phyloP scores from a whole-genome alignment of 208 protist species.

The Acanthamoeba healyi region DNA sequence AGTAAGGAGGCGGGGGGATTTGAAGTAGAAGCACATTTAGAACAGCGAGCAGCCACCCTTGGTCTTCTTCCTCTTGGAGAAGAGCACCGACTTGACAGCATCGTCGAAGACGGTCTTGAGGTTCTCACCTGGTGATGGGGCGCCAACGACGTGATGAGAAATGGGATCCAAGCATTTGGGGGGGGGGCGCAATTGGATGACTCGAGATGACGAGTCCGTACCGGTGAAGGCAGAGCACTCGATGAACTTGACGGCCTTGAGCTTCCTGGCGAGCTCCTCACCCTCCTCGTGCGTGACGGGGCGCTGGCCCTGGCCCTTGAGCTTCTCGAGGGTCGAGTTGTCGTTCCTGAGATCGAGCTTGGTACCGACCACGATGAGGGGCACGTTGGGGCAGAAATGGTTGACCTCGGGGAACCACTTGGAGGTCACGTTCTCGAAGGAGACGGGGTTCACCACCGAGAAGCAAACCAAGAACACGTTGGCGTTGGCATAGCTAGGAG shows the following conservation, averaged over 20 bases:
- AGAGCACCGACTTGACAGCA: constrained; percentile 87
- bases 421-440: constrained; percentile 88
- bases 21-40: constrained; percentile 62
- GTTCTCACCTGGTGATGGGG: constrained; percentile 51
- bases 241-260: constrained; percentile 92
- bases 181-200: background rate
- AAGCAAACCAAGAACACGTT: constrained; percentile 93
- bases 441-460: constrained; percentile 87
- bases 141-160: background rate
- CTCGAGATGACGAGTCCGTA: constrained; percentile 79
- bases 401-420: constrained; percentile 83
- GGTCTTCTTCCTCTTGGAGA: constrained; percentile 73
- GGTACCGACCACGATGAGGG: constrained; percentile 87
- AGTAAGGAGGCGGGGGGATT: background rate
- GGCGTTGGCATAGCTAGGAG: constrained; percentile 89
- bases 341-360: constrained; percentile 88
- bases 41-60: constrained; percentile 76
- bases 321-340: constrained; percentile 79
- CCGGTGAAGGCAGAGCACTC: constrained; percentile 95
- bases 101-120: constrained; percentile 93
- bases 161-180: no score
- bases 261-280: constrained; percentile 87
- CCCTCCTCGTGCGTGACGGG: constrained; percentile 87
- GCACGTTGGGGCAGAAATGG: constrained; percentile 81
- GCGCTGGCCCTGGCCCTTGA: constrained; percentile 83